Base-by-base conservation (phyloP, 306 rosid genomes). In the Vigna radiata region DNA sequence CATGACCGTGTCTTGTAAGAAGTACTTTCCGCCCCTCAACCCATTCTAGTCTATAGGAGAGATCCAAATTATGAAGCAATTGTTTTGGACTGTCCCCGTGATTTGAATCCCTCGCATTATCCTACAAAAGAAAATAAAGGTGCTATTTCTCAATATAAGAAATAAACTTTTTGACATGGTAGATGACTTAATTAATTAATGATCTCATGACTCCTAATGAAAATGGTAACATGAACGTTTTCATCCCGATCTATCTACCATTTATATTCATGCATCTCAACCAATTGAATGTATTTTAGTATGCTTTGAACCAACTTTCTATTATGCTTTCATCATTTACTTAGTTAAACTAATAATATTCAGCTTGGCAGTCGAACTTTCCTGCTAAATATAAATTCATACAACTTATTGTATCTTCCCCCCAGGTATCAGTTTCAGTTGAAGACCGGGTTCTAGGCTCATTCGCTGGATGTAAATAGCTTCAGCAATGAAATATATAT, bases 11-110 rank as follows among this genome's bases (percentile, higher is more conserved):
- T 82, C 80, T 72, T 9, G 86, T 55, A 75, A 92, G 96, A 77
- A 73, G 84, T 58, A 94, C 86, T 79, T 89, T 91, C 79, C 96
- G 85, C 44, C 86, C 88, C 55, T 80, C 76, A 27, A 77, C 77
- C 98, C 97, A 94, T 72, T 87, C 89, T 64, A 94, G 86, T 73
- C 91, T 89, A 79, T 92, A 92, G 21, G 91, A 88, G 55, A 94
- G 98, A 81, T 94, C 97, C 64, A 94, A 88, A 83, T 89, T 89
- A 52, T 94, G 96, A 82, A 92, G 87, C 86, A 94, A 79, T 60
- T 83, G 88, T 83, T 87, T 90, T 87, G 88, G 68, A 83, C 85
- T 76, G 81, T 94, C 96, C 17, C 77, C 92, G 23, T 85, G 93
- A 87, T 73, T 87, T 77, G 87, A 83, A 76, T 75, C 88, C 83